Percentiles rank a stretch among this genome's conserved stretches.
Evolutionary conservation across 2,329 filamentous ascomycete species (phyloP).

Genomic region (Bimuria novae-zelandiae): DNA sequence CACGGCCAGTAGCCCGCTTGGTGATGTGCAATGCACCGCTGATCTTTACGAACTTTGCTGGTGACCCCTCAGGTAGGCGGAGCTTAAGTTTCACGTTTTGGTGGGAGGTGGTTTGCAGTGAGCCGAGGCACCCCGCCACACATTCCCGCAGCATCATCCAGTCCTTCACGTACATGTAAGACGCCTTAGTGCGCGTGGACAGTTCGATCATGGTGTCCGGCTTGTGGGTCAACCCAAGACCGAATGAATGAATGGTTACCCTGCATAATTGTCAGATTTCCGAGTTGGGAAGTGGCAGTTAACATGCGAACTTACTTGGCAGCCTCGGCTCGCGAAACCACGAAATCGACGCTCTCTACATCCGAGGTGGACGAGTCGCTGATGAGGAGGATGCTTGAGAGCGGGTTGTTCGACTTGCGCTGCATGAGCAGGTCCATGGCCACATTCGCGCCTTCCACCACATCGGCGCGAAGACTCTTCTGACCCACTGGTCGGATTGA

Average conservation of each 20-base stretch:
- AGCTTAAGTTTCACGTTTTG: constrained; percentile 97
- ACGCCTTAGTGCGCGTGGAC: constrained; percentile 92
- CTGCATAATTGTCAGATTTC: constrained; percentile 51
- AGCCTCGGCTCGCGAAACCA: constrained; percentile 93
- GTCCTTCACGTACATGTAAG: constrained; percentile 97
- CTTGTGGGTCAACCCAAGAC: constrained; percentile 94
- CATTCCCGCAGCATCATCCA: constrained; percentile 99
- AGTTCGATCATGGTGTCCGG: constrained; percentile 98
- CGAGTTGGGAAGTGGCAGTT: constrained; percentile 6
- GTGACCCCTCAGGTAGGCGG: constrained; percentile 90
- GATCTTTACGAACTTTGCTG: constrained; percentile 98
- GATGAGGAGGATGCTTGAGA: constrained; percentile 94
- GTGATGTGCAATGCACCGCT: constrained; percentile 95
- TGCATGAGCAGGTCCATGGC: constrained; percentile 99
- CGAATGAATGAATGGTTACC: constrained; percentile 95
- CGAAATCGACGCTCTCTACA: constrained; percentile 94
- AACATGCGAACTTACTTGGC: constrained; percentile 72
- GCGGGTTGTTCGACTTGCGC: constrained; percentile 90
- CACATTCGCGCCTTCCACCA: constrained; percentile 95
- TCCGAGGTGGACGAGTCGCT: constrained; percentile 97
- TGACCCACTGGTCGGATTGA: constrained; percentile 93
- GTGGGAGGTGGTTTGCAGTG: constrained; percentile 92
- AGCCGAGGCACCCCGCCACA: constrained; percentile 87
- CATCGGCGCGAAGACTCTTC: constrained; percentile 94
- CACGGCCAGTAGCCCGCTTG: constrained; percentile 90